Base-by-base conservation (phyloP, 1,284 basidiomycete species). In the Schizopora paradoxa region DNA sequence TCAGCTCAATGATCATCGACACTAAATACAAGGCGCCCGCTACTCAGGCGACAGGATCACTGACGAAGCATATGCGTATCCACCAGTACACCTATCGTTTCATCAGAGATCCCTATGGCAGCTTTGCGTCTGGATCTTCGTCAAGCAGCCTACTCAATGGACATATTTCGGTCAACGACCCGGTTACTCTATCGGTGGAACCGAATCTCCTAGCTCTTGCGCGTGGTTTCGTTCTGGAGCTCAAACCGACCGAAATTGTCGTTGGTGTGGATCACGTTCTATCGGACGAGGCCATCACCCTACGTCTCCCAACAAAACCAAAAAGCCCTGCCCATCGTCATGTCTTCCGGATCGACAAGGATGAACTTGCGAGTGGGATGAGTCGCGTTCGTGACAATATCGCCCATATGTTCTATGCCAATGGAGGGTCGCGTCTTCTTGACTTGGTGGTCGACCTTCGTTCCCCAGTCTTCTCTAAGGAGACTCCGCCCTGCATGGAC, bases 301-400 rank as follows among this genome's bases (percentile, higher is more conserved):
- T 64, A 21, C 72, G 77, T 3, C 51, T 71, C 27, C 45, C 50
- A 29, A 57, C 52, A 27, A n/a, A n/a, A n/a, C 55, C 32, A 48
- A 42, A 52, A 48, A 34, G 43, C 47, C 5, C 38, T 56, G 22
- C 56, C 50, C 49, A 54, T 43, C 32, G 40, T 14, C 36, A 53
- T 19, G 61, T 85, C 5, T 98, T 93, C 66, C 78, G 94, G 19
- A 83, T 99, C 49, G 95, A 99, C 72, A 89, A 85, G 59, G 96
- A 99, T 62, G 95, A 99, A 62, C 67, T 97, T 33, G 77, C 81
- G 6, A 79, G 81, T 6, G 91, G 93, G 0, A 87, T 98, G 82
- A 82, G 82, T 35, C 76, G 89, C 25, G 82, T 98, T 56, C 77
- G 95, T 5, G 85, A 91, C 54, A 98, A 97, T 58, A 77, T 99